Evolutionary conservation across 1,284 basidiomycete genomes (phyloP).

Genomic region (Apiotrichum veenhuisii): DNA sequence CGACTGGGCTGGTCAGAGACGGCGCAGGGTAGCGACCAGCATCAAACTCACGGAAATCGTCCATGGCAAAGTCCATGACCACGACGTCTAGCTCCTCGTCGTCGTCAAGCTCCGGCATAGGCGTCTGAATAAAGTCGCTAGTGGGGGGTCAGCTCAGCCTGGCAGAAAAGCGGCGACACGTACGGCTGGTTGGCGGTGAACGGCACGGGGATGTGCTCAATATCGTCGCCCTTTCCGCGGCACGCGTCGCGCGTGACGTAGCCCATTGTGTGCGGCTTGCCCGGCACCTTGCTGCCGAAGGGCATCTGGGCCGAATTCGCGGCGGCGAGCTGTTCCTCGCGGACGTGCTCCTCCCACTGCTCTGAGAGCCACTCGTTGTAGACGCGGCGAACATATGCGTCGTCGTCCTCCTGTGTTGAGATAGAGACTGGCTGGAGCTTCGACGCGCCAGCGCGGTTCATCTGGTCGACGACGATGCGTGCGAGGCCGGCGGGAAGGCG

Average conservation of each 20-base stretch:
- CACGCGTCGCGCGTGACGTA: constrained; percentile 47
- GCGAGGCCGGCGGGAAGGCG: constrained; percentile 38
- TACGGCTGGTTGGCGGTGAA: constrained; percentile 17
- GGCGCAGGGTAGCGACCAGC: neutral
- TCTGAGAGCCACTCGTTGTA: constrained; percentile 29
- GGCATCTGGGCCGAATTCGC: no score
- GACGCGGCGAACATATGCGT: constrained; percentile 19
- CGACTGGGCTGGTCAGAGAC: constrained; percentile 20
- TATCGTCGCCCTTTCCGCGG: constrained; percentile 44
- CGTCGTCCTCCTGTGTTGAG: constrained; percentile 24
- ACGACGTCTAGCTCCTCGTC: constrained; percentile 43
- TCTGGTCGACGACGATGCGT: no score
- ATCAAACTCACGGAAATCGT: constrained; percentile 47
- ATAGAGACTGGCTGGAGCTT: constrained; percentile 28
- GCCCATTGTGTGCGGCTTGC: constrained; percentile 33
- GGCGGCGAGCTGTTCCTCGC: neutral
- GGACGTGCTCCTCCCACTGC: constrained; percentile 28
- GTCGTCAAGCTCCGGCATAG: constrained; percentile 35
- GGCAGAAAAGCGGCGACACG: neutral
- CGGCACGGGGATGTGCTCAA: constrained; percentile 43
- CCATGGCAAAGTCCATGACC: constrained; percentile 47
- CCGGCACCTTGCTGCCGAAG: neutral
- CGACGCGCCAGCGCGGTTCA: constrained; percentile 46
- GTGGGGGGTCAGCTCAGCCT: neutral
- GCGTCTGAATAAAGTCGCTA: constrained; percentile 43